These are phyloP conservation scores for Pogostemon cablin DNA, from an alignment of 257 asterid genomes.

Conservation along the genomic window DNA sequence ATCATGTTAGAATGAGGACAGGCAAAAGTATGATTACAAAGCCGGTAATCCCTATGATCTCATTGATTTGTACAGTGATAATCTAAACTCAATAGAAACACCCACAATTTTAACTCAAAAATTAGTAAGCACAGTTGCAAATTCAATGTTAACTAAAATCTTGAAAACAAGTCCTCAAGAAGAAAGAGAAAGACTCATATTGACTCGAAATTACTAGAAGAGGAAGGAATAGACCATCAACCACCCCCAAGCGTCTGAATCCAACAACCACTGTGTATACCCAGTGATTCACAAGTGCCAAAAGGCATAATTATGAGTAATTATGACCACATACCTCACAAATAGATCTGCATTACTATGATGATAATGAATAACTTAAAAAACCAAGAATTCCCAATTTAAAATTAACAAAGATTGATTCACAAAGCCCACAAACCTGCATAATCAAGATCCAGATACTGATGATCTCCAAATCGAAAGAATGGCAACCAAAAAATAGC, in stretches of 20 bases:
- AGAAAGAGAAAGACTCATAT: conserved; percentile 1
- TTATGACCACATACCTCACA: not conserved
- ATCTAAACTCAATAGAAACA: not conserved
- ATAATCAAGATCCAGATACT: conserved; percentile 84
- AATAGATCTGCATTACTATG: conserved; percentile 36
- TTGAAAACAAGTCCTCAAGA: not conserved
- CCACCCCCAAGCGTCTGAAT: not conserved
- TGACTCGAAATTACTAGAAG: conserved; percentile 4
- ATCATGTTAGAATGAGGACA: not conserved
- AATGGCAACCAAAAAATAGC: conserved; percentile 80
- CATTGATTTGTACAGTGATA: not conserved
- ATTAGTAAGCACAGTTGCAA: not conserved
- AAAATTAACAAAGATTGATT: not conserved
- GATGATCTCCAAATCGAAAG: conserved; percentile 52
- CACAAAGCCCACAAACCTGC: conserved; percentile 43
- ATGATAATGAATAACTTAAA: not conserved
- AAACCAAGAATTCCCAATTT: conserved; percentile 1
- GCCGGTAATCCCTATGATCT: not conserved
- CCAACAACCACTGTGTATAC: conserved; percentile 11
- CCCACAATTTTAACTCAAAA: conserved; percentile 9
- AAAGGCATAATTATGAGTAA: conserved; percentile 11
- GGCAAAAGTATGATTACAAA: not conserved
- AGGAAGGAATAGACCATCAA: conserved; percentile 16
- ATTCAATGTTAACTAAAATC: not conserved
- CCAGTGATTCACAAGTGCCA: conserved; percentile 14